Evolutionary conservation across 192 early-diverging fungal species (phyloP).

Genomic region (Allomyces macrogynus): DNA sequence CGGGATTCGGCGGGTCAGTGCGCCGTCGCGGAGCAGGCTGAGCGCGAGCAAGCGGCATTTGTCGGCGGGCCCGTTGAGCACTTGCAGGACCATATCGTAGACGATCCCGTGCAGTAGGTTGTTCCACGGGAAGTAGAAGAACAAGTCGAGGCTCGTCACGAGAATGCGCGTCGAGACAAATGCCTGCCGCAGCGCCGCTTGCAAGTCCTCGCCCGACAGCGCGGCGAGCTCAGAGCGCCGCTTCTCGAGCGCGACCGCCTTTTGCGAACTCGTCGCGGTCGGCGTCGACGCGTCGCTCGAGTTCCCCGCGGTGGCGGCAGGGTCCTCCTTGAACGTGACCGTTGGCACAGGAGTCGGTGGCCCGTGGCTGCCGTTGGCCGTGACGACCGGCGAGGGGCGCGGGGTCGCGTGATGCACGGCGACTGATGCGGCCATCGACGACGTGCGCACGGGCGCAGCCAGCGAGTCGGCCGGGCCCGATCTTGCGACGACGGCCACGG

Average conservation of each 20-base stretch:
- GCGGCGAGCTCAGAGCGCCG: background rate
- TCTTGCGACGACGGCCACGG: background rate
- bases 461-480: background rate
- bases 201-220: background rate
- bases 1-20: slow-evolving; percentile 66
- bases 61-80: slow-evolving; percentile 76
- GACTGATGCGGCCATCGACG: background rate
- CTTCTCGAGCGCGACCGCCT: no score
- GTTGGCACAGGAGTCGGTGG: no score
- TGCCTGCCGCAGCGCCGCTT: background rate
- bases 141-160: slow-evolving; percentile 46
- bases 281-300: no score
- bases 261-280: no score
- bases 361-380: no score
- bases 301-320: no score
- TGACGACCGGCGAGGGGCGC: no score
- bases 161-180: background rate
- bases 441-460: background rate
- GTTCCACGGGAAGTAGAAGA: slow-evolving; percentile 91
- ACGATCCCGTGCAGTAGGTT: slow-evolving; percentile 98
- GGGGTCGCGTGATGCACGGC: background rate
- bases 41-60: background rate
- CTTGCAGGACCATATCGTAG: slow-evolving; percentile 96
- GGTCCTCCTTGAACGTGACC: no score
- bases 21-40: slow-evolving; percentile 30